Evolutionary conservation across 305 asterid genomes (phyloP).

Genomic region (Rubia balearica): DNA sequence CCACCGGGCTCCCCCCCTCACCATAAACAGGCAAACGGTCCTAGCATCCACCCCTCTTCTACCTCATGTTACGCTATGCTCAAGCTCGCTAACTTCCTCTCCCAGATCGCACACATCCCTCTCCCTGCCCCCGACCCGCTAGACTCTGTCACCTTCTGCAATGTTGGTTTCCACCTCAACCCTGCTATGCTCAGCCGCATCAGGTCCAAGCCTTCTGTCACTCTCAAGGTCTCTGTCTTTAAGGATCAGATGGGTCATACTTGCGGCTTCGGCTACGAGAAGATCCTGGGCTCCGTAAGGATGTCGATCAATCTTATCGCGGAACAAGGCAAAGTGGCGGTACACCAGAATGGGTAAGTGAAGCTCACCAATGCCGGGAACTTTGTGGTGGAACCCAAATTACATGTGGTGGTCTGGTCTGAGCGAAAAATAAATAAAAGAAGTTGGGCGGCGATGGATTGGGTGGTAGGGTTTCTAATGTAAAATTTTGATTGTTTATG

Average conservation of each 20-base stretch:
- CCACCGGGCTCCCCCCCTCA: conserved; percentile 35
- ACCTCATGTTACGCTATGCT: conserved; percentile 71
- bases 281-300: conserved; percentile 43
- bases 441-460: too few species aligned
- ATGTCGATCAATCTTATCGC: conserved; percentile 31
- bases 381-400: too few species aligned
- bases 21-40: conserved; percentile 43
- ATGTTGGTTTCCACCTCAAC: conserved; percentile 55
- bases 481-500: too few species aligned
- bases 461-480: too few species aligned
- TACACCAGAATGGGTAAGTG: conserved; percentile 27
- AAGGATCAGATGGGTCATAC: conserved; percentile 60
- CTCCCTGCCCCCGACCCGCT: conserved; percentile 26
- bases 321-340: conserved; percentile 36
- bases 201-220: conserved; percentile 26
- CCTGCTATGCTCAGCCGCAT: conserved; percentile 56
- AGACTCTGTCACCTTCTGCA: conserved; percentile 31
- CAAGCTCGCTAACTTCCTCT: conserved; percentile 52
- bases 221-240: conserved; percentile 47
- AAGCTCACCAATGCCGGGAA: too few species aligned
- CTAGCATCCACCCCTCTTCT: conserved; percentile 56
- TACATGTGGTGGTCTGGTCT: too few species aligned
- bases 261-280: conserved; percentile 57
- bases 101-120: conserved; percentile 60
- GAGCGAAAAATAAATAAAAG: too few species aligned